Evolutionary conservation across 768 basidiomycete species (phyloP).

Genomic region (Lactarius akahatsu): DNA sequence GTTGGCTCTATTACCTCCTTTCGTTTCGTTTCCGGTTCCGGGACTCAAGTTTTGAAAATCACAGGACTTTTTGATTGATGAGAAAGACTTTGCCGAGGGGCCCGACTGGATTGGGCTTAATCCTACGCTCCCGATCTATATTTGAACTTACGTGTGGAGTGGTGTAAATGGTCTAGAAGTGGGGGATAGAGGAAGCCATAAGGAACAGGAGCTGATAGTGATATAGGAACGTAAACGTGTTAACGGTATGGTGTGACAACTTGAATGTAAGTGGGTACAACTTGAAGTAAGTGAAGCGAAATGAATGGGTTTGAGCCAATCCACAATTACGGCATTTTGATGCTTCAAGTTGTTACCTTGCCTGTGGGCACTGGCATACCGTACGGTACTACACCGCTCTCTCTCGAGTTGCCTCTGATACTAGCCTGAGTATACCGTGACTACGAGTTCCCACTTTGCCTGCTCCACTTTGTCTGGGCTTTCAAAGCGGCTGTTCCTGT

Average conservation of each 20-base stretch:
- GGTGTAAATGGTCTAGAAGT: background rate
- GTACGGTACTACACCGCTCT: no score
- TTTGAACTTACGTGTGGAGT: slow-evolving; percentile 40
- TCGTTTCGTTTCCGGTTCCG: slow-evolving; percentile 1
- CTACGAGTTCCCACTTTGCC: background rate
- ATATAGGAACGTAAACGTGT: background rate
- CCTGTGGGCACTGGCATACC: no score
- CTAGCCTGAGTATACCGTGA: no score
- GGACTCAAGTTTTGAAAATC: slow-evolving; percentile 21
- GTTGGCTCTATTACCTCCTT: slow-evolving; percentile 12
- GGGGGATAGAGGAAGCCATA: background rate
- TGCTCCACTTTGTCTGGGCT: background rate
- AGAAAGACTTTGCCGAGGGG: slow-evolving; percentile 67
- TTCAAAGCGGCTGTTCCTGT: background rate
- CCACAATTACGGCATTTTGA: background rate
- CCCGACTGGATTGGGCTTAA: slow-evolving; percentile 73
- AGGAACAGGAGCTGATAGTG: background rate
- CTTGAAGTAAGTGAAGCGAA: background rate
- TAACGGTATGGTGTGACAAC: background rate
- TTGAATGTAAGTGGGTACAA: background rate
- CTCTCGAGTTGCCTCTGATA: background rate
- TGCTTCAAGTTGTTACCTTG: no score
- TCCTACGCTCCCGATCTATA: slow-evolving; percentile 78
- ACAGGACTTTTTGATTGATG: slow-evolving; percentile 84
- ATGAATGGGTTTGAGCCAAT: background rate